phyloP scores from a whole-genome alignment of 169 alveolate species.

The Plasmodium malariae region DNA sequence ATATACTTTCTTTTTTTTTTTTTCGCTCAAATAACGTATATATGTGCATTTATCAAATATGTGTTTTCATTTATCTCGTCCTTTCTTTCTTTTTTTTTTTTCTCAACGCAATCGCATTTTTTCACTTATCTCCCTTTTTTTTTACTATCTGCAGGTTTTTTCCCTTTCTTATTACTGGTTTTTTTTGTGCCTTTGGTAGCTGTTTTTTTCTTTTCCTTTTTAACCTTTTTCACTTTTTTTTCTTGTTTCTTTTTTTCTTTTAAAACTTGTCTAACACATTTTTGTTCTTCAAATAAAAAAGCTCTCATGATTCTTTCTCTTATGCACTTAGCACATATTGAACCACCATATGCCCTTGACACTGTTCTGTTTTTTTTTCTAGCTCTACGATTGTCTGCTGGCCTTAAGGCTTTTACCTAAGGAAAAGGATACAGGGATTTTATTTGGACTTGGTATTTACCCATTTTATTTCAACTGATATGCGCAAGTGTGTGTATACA shows the following conservation, averaged over 20 bases:
- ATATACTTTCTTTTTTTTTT: too few species aligned
- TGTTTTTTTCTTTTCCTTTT: conserved; percentile 56
- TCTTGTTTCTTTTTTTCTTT: conserved; percentile 82
- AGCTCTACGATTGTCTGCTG: conserved; percentile 82
- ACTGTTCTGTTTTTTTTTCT: conserved; percentile 89
- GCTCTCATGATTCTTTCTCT: conserved; percentile 93
- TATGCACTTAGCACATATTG: conserved; percentile 88
- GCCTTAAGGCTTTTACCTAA: conserved; percentile 84
- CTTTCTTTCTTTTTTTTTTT: not conserved
- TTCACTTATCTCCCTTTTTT: conserved; percentile 52
- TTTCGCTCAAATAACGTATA: not conserved
- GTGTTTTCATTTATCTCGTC: not conserved
- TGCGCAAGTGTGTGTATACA: too few species aligned
- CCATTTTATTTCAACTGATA: too few species aligned
- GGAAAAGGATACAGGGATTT: not conserved
- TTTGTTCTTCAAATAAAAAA: conserved; percentile 93
- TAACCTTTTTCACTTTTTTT: conserved; percentile 76
- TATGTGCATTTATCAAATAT: too few species aligned
- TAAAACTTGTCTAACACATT: conserved; percentile 87
- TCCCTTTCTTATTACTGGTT: conserved; percentile 19
- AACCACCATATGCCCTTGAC: conserved; percentile 94
- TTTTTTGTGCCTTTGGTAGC: conserved; percentile 51
- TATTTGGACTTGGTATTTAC: not conserved
- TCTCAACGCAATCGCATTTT: too few species aligned
- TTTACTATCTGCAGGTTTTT: conserved; percentile 63